These are phyloP conservation scores for Ammopiptanthus mongolicus DNA, from an alignment of 306 rosid species.

Conservation along the genomic window DNA sequence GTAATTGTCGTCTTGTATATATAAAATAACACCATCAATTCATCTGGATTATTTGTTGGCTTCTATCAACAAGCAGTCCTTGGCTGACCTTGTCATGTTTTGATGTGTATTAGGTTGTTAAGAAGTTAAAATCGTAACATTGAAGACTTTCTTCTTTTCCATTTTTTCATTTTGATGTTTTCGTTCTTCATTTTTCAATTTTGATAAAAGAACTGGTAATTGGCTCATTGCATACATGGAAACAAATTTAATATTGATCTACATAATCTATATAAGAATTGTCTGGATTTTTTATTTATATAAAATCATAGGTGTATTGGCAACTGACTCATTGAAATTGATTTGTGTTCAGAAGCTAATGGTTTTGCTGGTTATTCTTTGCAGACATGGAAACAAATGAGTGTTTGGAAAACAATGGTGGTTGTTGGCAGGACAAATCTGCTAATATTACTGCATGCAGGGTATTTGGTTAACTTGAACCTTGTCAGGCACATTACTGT, in stretches of 20 bases:
- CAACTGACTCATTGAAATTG: neutral
- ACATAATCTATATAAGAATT: neutral
- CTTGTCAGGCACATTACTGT: neutral
- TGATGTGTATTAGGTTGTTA: neutral
- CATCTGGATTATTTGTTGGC: neutral
- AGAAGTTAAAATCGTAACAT: neutral
- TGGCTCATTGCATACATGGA: neutral
- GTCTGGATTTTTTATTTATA: neutral
- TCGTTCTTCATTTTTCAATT: neutral
- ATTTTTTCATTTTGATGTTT: neutral
- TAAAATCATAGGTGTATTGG: neutral
- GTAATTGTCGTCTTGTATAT: neutral
- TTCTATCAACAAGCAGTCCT: neutral
- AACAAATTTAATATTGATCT: neutral
- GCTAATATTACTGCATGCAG: constrained; percentile 86
- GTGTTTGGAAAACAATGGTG: constrained; percentile 90
- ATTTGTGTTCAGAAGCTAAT: constrained; percentile 25
- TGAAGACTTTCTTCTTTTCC: neutral
- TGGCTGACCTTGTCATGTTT: neutral
- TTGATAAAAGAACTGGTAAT: neutral
- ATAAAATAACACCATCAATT: neutral
- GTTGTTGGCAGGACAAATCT: constrained; percentile 78
- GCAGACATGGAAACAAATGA: constrained; percentile 85
- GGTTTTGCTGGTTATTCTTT: constrained; percentile 15
- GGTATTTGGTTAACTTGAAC: constrained; percentile 45